Evolutionary conservation across 2,329 filamentous ascomycete genomes (phyloP), one percentile per base, ranked within the genome.

Genomic region (Cladophialophora immunda): DNA sequence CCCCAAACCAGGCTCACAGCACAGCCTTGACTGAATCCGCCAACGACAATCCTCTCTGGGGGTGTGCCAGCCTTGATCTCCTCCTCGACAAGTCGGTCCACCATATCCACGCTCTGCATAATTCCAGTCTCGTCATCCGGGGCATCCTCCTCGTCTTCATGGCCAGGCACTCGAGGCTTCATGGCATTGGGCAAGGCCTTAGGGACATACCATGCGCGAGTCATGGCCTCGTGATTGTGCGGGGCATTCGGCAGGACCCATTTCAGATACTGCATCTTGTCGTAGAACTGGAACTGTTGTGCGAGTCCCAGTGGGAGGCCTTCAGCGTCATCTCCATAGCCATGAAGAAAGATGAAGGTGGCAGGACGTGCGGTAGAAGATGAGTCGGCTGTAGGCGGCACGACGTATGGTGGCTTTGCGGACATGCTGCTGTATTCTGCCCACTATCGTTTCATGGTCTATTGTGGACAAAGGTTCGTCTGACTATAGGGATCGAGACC

Each of bases 201-300:
- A 79, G 84, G 83, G 81, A 85, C 22, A 81, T 84, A 66, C 78
- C 81, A 71, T 27, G 79, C 74, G n/a, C 62, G 65, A 15, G 65
- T 55, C 69, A 78, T 79, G 17, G 81, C 76, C 54, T 84, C 81
- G 64, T 76, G 79, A 70, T 84, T 81, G 45, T 82, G 77, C 50
- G 78, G 76, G 2, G 84, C 83, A 62, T 83, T 84, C 15, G 84
- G 83, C 30, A 86, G 78, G 47, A 84, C 75, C 83, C 83, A 85
- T 56, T 78, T 76, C 69, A 84, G 74, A 71, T 84, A 78, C 0
- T 81, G 78, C 4, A 85, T 77, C 73, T 85, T 85, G 66, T 76
- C 74, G 53, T 81, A 81, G 45, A 78, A 72, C 66, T 84, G 82
- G 70, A 85, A 84, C 69, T 84, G 82, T 30, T 79, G 76, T 17